Conservation (phyloP, 2,329 filamentous ascomycete genomes). For the Cladophialophora bantiana region DNA sequence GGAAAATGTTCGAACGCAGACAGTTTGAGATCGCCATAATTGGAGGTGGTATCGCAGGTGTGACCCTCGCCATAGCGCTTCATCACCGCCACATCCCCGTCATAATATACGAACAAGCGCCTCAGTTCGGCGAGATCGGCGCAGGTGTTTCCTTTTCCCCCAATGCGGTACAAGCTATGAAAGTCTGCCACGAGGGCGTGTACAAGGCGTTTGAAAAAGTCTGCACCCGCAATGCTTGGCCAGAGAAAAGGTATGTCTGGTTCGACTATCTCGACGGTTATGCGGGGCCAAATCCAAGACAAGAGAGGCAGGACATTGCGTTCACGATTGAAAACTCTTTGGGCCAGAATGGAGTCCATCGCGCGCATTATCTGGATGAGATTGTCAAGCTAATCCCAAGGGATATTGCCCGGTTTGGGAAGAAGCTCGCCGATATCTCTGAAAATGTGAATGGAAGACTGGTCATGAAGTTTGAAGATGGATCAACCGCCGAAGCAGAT, state of each 20-base stretch:
- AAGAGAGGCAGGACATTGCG: conserved; percentile 48
- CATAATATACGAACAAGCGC: conserved; percentile 56
- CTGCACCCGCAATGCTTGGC: conserved; percentile 43
- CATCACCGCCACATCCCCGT: conserved; percentile 39
- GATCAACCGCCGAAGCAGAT: conserved; percentile 50
- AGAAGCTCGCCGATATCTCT: conserved; percentile 44
- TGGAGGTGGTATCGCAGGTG: conserved; percentile 45
- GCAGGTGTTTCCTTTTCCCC: conserved; percentile 59
- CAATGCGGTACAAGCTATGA: conserved; percentile 59
- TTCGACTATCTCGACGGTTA: conserved; percentile 53
- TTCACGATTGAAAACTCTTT: conserved; percentile 49
- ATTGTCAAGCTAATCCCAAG: conserved; percentile 57
- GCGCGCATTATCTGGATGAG: conserved; percentile 59
- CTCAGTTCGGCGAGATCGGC: conserved; percentile 59
- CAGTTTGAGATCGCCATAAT: conserved; percentile 44
- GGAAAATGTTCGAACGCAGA: conserved; percentile 4
- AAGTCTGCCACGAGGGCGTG: conserved; percentile 52
- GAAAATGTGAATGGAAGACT: conserved; percentile 41
- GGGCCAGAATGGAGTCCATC: conserved; percentile 49
- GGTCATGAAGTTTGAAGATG: conserved; percentile 54
- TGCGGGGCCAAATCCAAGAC: conserved; percentile 33
- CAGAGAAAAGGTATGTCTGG: conserved; percentile 48
- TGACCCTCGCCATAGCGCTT: conserved; percentile 40
- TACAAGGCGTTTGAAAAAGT: conserved; percentile 50
- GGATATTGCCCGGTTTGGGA: conserved; percentile 51